phyloP scores from a whole-genome alignment of 2,329 filamentous ascomycete genomes.

The Ceratocystis eucalypticola region DNA sequence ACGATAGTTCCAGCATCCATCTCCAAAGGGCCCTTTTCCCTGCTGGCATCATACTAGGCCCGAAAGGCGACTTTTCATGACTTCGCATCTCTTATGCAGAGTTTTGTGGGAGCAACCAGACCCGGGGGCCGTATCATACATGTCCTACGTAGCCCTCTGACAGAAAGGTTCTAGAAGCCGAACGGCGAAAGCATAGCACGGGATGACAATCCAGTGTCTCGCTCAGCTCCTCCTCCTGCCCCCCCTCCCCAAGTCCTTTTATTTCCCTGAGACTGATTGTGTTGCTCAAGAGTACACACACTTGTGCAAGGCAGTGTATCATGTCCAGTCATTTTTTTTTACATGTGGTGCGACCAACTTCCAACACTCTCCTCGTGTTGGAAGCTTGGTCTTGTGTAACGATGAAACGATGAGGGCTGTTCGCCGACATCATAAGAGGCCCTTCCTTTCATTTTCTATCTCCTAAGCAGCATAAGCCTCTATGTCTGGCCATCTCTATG shows the following conservation, averaged over 20 bases:
- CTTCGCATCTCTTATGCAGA: neutral
- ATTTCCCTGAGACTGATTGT: neutral
- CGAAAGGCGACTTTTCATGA: neutral
- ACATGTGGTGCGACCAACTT: neutral
- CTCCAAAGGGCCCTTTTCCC: neutral
- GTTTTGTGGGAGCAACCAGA: too few species aligned
- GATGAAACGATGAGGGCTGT: neutral
- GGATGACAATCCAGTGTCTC: neutral
- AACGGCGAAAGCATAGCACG: neutral
- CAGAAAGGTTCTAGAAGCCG: constrained; percentile 1
- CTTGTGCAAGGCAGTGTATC: neutral
- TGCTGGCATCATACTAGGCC: neutral
- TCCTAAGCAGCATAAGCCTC: neutral
- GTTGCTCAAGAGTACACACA: neutral
- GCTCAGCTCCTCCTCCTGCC: neutral
- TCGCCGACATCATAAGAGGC: neutral
- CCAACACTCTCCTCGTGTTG: neutral
- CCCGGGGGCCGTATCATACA: neutral
- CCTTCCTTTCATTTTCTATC: neutral
- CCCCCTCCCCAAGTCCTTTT: neutral
- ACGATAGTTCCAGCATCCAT: neutral
- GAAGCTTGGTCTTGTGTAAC: neutral
- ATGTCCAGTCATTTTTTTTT: neutral
- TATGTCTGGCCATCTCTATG: neutral
- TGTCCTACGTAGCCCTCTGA: neutral